Evolutionary conservation across 2,329 filamentous ascomycete genomes (phyloP), one percentile per base, ranked within the genome.

Genomic region (Ambrosiella xylebori): DNA sequence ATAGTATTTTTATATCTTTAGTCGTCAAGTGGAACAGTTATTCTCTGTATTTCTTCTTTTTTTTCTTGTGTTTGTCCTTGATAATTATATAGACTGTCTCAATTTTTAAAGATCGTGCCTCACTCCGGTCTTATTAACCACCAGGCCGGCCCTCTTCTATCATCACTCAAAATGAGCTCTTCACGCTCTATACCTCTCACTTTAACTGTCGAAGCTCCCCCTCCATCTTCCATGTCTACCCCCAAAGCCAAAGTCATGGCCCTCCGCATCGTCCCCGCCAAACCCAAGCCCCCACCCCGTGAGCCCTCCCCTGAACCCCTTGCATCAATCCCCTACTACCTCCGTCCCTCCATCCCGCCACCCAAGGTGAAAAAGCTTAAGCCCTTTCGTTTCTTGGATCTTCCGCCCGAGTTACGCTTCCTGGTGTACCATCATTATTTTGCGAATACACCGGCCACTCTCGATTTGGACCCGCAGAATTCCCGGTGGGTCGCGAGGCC

Each of bases 381-480:
- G 50, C 74, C 78, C 0, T 87, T 87, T 58, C 77, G 72, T 7
- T 85, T 89, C 66, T 74, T 88, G 59, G 72, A 77, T 37, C 71
- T 90, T 1, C 85, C 86, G 0, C 75, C 79, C 0, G 86, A 90
- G 65, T 68, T 90, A 37, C 81, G 86, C 7, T 71, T 84, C 60
- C 79, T 80, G 64, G 77, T 90, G 11, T 89, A 88, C 66, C 75
- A 73, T 44, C 73, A 81, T 63, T 75, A 82, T 62, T 84, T 88
- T 62, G 68, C 73, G 54, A 72, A 75, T 15, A 67, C 69, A 35
- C 75, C 77, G 27, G 66, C 71, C 15, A 76, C 82, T 1, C 68
- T 87, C 54, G 85, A 89, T 64, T 75, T 89, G 15, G 80, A 84
- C 57, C 80, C 81, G 0, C 71, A 76, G 38, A 87, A 86, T 66